Conservation (phyloP, 345 rosid species). For the thale cress (Arabidopsis thaliana) region TAIR10.1 NC_003070.9:24094001-24094500, state of each 20-base stretch:
- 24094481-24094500: no score
- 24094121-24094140: no score
- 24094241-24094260: background rate
- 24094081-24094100: no score
- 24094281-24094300: constrained; percentile 11
- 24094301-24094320: background rate
- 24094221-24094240: constrained; percentile 18
- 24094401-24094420: background rate
- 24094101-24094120: no score
- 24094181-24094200: background rate
- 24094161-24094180: background rate
- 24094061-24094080: no score
- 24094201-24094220: background rate
- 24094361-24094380: no score
- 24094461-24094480: background rate
- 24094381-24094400: no score
- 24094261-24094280: background rate
- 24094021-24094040: no score
- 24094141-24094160: no score
- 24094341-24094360: no score
- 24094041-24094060: no score
- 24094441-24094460: background rate
- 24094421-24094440: background rate
- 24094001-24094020: no score
- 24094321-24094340: background rate